These are phyloP conservation scores for Tetragonia tetragonoides DNA, from an alignment of 148 eudicot species.

Conservation along the genomic window DNA sequence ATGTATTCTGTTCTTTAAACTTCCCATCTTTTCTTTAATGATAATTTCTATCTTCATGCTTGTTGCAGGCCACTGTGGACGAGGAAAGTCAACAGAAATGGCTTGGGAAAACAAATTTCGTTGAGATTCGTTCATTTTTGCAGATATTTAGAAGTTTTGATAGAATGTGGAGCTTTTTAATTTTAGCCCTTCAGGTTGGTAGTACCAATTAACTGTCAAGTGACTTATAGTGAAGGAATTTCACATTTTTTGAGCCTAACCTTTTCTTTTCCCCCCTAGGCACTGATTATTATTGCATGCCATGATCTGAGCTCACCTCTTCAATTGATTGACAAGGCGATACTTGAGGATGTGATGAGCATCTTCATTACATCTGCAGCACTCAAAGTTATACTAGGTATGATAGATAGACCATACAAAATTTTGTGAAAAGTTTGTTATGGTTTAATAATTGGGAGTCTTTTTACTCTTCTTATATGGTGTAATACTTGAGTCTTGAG, in stretches of 20 bases:
- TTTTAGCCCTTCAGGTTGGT: slow-evolving; percentile 84
- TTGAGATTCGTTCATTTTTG: slow-evolving; percentile 86
- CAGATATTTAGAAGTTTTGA: slow-evolving; percentile 94
- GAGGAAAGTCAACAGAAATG: slow-evolving; percentile 45
- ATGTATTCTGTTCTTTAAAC: not conserved
- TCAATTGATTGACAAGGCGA: slow-evolving; percentile 64
- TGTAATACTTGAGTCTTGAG: no score
- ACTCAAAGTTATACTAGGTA: slow-evolving; percentile 81
- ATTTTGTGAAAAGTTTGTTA: no score
- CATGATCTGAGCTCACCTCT: slow-evolving; percentile 81
- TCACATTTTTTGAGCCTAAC: slow-evolving; percentile 4
- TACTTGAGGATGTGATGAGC: slow-evolving; percentile 93
- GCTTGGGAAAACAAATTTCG: slow-evolving; percentile 96
- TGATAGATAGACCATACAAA: no score
- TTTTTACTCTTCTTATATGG: no score
- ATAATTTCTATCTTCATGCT: not conserved
- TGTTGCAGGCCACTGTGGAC: slow-evolving; percentile 32
- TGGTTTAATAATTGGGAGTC: no score
- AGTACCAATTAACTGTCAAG: not conserved
- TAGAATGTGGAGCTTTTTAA: slow-evolving; percentile 91
- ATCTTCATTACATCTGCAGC: slow-evolving; percentile 90
- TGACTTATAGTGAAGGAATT: slow-evolving; percentile 1
- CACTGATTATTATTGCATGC: slow-evolving; percentile 84
- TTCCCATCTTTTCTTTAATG: not conserved
- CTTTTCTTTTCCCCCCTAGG: slow-evolving; percentile 42